These are phyloP conservation scores for Fusarium brachygibbosum DNA, from an alignment of 2,329 filamentous ascomycete genomes.

Conservation along the genomic window DNA sequence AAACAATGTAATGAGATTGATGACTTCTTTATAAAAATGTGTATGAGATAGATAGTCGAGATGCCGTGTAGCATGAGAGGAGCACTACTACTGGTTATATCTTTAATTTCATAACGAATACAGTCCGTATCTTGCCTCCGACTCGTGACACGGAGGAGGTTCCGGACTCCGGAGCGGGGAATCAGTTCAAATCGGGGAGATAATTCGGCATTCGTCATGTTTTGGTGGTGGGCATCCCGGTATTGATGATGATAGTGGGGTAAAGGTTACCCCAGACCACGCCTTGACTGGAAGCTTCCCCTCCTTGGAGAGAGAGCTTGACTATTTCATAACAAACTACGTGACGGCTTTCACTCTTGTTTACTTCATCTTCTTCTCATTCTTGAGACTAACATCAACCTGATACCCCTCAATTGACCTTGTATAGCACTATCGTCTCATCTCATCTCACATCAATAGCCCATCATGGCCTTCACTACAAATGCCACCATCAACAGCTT, in stretches of 20 bases:
- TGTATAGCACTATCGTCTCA: neutral
- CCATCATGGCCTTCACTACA: constrained; percentile 85
- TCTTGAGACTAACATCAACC: constrained; percentile 1
- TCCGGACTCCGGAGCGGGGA: constrained; percentile 36
- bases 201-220: constrained; percentile 45
- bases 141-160: constrained; percentile 32
- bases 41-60: neutral
- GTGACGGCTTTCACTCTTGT: constrained; percentile 7
- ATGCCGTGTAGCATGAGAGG: neutral
- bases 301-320: constrained; percentile 25
- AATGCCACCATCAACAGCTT: constrained; percentile 92
- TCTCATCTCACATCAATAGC: constrained; percentile 10
- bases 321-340: constrained; percentile 33
- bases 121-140: constrained; percentile 2
- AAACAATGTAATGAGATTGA: neutral
- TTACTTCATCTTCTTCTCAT: neutral
- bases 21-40: neutral
- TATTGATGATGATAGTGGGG: constrained; percentile 40
- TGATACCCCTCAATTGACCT: constrained; percentile 17
- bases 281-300: constrained; percentile 38
- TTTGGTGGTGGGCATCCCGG: constrained; percentile 21
- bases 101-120: neutral
- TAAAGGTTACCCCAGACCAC: constrained; percentile 31
- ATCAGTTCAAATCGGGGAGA: constrained; percentile 35
- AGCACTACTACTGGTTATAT: neutral